Conservation (phyloP, 768 basidiomycete species). For the Psilocybe cyanescens region DNA sequence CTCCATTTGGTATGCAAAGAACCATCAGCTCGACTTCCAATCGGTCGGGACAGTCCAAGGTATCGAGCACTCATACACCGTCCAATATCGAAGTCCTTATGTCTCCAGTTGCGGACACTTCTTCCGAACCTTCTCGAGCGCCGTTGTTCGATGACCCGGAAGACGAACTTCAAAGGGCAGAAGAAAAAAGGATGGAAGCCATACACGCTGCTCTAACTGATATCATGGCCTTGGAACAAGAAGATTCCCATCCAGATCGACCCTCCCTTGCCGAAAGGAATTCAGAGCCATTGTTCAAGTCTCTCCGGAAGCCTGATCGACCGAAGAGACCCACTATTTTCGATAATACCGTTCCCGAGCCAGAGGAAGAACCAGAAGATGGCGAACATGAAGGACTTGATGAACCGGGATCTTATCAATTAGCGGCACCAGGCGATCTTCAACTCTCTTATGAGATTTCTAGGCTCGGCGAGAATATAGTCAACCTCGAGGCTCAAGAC, state of each 20-base stretch:
- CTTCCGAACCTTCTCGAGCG: constrained; percentile 59
- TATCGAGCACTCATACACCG: constrained; percentile 27
- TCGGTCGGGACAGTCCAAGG: constrained; percentile 33
- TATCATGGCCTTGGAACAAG: constrained; percentile 87
- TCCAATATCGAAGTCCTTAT: constrained; percentile 84
- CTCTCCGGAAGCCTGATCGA: constrained; percentile 20
- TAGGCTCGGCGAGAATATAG: constrained; percentile 75
- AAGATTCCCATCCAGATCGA: constrained; percentile 15
- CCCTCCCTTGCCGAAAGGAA: constrained; percentile 21
- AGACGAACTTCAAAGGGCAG: constrained; percentile 68
- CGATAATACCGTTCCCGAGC: constrained; percentile 14
- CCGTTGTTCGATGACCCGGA: constrained; percentile 85
- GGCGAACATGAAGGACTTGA: constrained; percentile 26
- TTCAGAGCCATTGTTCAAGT: constrained; percentile 29
- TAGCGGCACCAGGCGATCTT: constrained; percentile 88
- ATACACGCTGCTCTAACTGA: constrained; percentile 96
- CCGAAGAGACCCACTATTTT: constrained; percentile 20
- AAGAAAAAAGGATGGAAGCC: constrained; percentile 90
- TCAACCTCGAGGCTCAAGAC: constrained; percentile 79
- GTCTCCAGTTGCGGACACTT: constrained; percentile 61
- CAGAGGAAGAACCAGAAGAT: constrained; percentile 20
- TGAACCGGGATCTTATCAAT: constrained; percentile 59
- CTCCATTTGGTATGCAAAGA: constrained; percentile 40
- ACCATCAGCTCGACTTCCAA: constrained; percentile 44
- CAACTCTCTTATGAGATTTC: constrained; percentile 87